Conservation (phyloP, 1,284 basidiomycete genomes). For the Irpex sp. region DNA sequence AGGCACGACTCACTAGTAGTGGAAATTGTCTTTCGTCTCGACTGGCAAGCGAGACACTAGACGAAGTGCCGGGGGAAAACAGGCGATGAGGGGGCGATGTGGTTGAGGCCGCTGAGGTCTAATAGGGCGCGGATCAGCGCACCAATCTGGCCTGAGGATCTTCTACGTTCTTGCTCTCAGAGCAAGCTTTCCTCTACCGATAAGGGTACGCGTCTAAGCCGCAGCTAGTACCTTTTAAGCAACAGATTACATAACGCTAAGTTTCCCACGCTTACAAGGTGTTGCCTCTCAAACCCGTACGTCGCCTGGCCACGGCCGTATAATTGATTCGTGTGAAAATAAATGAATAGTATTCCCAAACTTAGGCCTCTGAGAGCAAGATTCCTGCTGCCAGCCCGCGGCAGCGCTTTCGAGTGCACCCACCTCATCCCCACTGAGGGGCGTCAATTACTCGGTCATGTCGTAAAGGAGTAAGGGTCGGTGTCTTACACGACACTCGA, state of each 20-base stretch:
- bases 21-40: constrained; percentile 54
- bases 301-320: too few relatives aligned
- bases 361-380: too few relatives aligned
- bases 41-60: constrained; percentile 23
- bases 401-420: not conserved
- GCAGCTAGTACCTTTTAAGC: too few relatives aligned
- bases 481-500: too few relatives aligned
- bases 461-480: not conserved
- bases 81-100: constrained; percentile 14
- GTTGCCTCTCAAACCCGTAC: too few relatives aligned
- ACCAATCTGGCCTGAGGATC: not conserved
- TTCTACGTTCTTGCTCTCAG: not conserved
- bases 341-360: too few relatives aligned
- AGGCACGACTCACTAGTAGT: constrained; percentile 17
- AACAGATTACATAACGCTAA: too few relatives aligned
- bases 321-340: too few relatives aligned
- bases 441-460: not conserved
- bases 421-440: not conserved
- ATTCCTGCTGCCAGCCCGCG: too few relatives aligned
- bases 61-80: constrained; percentile 15
- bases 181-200: too few relatives aligned
- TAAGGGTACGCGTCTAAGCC: too few relatives aligned
- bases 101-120: constrained; percentile 20
- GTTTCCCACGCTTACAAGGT: too few relatives aligned
- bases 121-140: constrained; percentile 4